Evolutionary conservation across 2,329 filamentous ascomycete species (phyloP), one percentile per base, ranked within the genome.

Genomic region (Neopestalotiopsis sp.): DNA sequence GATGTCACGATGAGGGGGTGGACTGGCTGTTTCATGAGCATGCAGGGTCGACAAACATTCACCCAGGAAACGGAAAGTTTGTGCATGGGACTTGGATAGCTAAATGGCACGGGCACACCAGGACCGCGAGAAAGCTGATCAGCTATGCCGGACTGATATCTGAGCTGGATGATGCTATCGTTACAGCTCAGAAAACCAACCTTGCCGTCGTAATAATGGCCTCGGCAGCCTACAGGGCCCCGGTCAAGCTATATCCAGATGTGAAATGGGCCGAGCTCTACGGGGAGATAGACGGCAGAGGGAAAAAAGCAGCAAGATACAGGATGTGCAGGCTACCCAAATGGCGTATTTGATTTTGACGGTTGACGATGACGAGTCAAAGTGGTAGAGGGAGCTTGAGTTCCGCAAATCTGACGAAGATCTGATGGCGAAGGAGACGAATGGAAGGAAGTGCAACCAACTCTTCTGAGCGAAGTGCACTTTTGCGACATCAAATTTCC

Each of bases 61-160:
- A 62, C 32, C 14, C n/a, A 14, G 59, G 30, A n/a, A 17, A 20
- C 14, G 59, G 59, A 30, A 62, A 62, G n/a, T 62, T 62, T 42
- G 32, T 20, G 6, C 40, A 62, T 20, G 59, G 30, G 5, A 30
- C 59, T 17, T 62, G 59, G 59, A 38, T 40, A 20, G 32, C 59
- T 20, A 34, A 17, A 1, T 40, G 59, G 57, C 12, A 62, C 5
- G 32, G 32, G 13, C 32, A 3, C 59, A 17, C 12, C 1, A 38
- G 13, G 14, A 14, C 59, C 4, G 13, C n/a, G 9, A 34, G 34
- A 32, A 30, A 13, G 13, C 28, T 59, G 1, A 9, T 59, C 30
- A 6, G 57, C 30, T 24, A 14, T 30, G 57, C 17, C 5, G 57
- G 57, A 13, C 57, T 24, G 28, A 12, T 59, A 3, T 53, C 45